Evolutionary conservation across 345 rosid species (phyloP).

Genomic region (Raphanus sativus): DNA sequence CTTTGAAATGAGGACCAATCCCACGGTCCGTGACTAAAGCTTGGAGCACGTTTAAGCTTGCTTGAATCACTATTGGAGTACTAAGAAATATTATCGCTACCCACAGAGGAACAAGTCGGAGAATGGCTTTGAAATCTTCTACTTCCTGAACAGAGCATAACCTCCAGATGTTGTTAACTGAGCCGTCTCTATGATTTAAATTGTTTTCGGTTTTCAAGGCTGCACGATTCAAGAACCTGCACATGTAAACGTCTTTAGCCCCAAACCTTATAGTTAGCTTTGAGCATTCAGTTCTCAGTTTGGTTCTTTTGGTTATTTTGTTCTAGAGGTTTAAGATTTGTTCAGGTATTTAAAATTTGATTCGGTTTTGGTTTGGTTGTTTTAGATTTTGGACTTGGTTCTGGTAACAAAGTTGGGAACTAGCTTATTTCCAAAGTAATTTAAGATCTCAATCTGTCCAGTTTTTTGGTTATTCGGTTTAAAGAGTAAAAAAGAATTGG

Average conservation of each 20-base stretch:
- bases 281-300: no score
- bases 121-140: slow-evolving; percentile 55
- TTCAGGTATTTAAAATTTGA: no score
- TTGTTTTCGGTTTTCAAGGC: slow-evolving; percentile 48
- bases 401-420: no score
- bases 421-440: no score
- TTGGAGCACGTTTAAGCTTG: slow-evolving; percentile 48
- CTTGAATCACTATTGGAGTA: slow-evolving; percentile 39
- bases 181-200: slow-evolving; percentile 29
- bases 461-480: no score
- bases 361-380: no score
- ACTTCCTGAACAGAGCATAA: slow-evolving; percentile 51
- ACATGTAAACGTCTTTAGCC: slow-evolving; percentile 13
- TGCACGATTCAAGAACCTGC: slow-evolving; percentile 31
- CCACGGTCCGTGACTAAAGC: slow-evolving; percentile 50
- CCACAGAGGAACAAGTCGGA: slow-evolving; percentile 49
- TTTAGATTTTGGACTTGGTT: no score
- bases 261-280: no score
- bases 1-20: slow-evolving; percentile 45
- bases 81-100: slow-evolving; percentile 38
- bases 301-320: no score
- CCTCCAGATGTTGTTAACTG: slow-evolving; percentile 46
- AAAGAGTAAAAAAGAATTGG: no score
- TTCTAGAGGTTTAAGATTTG: no score
- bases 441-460: no score